phyloP scores from a whole-genome alignment of 140 eudicot species.

The Oenanthe javanica region DNA sequence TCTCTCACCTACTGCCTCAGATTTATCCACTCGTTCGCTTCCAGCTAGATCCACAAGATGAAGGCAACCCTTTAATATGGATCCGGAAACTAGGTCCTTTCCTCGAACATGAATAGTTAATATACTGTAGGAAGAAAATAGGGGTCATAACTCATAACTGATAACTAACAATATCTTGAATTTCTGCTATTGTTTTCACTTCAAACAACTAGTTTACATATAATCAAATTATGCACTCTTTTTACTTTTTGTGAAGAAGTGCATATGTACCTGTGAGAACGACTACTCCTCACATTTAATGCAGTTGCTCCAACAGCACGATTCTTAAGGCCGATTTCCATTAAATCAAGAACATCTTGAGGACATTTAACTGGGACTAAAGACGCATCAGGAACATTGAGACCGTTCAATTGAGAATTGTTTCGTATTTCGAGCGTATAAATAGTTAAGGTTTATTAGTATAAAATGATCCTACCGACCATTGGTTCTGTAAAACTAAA shows the following conservation, averaged over 20 bases:
- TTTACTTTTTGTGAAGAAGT: neutral
- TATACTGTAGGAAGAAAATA: conserved; percentile 38
- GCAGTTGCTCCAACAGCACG: conserved; percentile 99
- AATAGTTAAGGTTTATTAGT: conserved; percentile 46
- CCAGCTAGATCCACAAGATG: conserved; percentile 98
- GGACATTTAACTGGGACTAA: conserved; percentile 80
- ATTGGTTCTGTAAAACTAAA: conserved; percentile 1
- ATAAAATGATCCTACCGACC: neutral
- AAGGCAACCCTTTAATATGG: conserved; percentile 74
- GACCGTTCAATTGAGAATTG: conserved; percentile 88
- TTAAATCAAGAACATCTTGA: conserved; percentile 81
- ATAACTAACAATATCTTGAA: neutral
- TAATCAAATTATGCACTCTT: neutral
- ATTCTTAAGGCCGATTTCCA: conserved; percentile 76
- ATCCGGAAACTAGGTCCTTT: conserved; percentile 75
- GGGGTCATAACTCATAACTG: neutral
- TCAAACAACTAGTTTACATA: neutral
- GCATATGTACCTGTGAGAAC: conserved; percentile 77
- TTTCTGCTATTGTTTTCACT: neutral
- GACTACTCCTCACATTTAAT: conserved; percentile 85
- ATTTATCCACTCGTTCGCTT: conserved; percentile 90
- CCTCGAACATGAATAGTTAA: conserved; percentile 90
- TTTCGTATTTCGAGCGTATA: conserved; percentile 76
- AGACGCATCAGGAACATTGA: conserved; percentile 92
- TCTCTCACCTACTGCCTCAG: conserved; percentile 95